Evolutionary conservation across 2,329 filamentous ascomycete genomes (phyloP), one percentile per base, ranked within the genome.

Genomic region (Camillea tinctor): DNA sequence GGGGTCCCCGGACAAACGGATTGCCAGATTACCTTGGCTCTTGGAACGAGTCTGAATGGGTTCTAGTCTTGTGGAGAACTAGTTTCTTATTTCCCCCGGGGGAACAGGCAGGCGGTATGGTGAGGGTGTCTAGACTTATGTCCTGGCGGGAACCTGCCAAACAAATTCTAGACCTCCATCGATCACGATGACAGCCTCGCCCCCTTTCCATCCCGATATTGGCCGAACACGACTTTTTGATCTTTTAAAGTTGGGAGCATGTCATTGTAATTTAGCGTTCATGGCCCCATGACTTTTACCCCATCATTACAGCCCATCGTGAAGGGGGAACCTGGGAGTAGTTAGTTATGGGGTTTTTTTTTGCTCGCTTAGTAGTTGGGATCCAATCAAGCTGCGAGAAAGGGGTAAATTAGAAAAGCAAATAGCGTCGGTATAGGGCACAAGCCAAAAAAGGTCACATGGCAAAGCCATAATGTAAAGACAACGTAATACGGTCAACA

Each of bases 161-260:
- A n/a, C 13, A 44, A 44, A 44, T 6, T 44, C 36, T 44, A 44
- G 36, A 15, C 36, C 36, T n/a, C 17, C n/a, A 44, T 44, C 36
- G 36, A 44, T 44, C 36, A 44, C 36, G 36, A 44, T 44, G 36
- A 44, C 17, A 44, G 36, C 36, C 36, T 17, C 15, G 36, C 36
- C 36, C n/a, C 17, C 36, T 44, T 52, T 54, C 17, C 20, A 30
- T 52, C 26, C 61, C 61, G 61, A 54, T 48, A 60, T 54, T 60
- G 58, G 55, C 61, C 61, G 61, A 60, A 40, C 40, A 52, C 40
- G 50, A 50, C 11, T 23, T 3, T 23, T 55, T n/a, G n/a, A n/a
- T n/a, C 2, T 7, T 11, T 56, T 49, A 19, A 26, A 21, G 11
- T 21, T 62, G 30, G 53, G 36, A 44, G 30, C 57, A 56, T 17